phyloP scores from a whole-genome alignment of 78 protist species.

The Dictyostelium purpureum region DNA sequence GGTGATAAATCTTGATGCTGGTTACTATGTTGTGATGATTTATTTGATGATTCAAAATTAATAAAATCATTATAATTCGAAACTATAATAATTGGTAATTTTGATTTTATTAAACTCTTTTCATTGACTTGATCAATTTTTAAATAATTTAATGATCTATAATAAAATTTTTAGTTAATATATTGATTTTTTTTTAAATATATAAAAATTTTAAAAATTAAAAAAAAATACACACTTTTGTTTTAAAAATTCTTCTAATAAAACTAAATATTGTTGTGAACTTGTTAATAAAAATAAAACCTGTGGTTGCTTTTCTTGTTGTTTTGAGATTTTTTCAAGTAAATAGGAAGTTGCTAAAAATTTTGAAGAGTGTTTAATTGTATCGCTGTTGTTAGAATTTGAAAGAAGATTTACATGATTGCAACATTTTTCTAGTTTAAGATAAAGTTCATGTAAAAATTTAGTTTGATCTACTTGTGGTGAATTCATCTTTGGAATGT shows the following conservation, averaged over 20 bases:
- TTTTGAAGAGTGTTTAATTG: background rate
- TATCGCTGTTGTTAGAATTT: background rate
- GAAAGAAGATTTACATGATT: background rate
- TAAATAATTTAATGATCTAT: background rate
- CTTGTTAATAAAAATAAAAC: background rate
- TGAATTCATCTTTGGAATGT: conserved; percentile 36
- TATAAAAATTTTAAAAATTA: background rate
- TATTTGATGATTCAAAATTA: background rate
- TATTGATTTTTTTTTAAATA: background rate
- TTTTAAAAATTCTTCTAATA: conserved; percentile 12
- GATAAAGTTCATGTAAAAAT: background rate
- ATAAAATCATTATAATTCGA: background rate
- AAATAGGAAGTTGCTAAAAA: background rate
- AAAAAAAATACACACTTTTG: background rate
- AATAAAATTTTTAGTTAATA: background rate
- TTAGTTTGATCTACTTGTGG: conserved; percentile 7
- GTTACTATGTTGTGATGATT: too few relatives aligned
- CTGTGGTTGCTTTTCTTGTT: background rate
- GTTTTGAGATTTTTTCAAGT: background rate
- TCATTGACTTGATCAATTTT: background rate
- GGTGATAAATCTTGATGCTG: too few relatives aligned
- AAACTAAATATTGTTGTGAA: background rate
- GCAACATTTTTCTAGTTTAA: conserved; percentile 1
- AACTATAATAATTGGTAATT: background rate
- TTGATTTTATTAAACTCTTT: background rate